Evolutionary conservation across 768 basidiomycete species (phyloP), one percentile per base, ranked within the genome.

Genomic region (Phylloporus rhodoxanthus): DNA sequence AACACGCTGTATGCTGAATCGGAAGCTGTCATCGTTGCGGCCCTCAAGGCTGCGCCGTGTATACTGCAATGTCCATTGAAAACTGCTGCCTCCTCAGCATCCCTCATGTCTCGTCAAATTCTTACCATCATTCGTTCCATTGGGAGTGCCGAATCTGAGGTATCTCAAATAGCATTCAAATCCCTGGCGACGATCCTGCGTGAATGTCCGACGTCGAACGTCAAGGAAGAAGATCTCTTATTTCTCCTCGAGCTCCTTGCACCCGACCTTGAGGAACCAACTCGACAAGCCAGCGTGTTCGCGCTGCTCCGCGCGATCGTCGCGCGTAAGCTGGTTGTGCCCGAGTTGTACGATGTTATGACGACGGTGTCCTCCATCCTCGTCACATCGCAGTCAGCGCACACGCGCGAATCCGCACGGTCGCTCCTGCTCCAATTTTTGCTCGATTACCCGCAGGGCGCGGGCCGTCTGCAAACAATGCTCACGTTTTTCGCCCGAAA

Each of bases 291-390:
- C 4, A 77, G 91, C 8, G 86, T 90, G 8, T 98, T 99, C 65
- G 72, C 87, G 1, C 79, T 98, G 58, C 79, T 99, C 14, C 85
- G 91, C 9, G 87, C 93, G 21, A 91, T 98, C 57, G 84, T 98
- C 14, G 78, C 85, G 5, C 82, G 94, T 28, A 91, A 89, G 62
- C 88, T 98, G 54, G 84, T 98, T 28, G 90, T 95, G 0, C 91
- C 91, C 0, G 96, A 98, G 68, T 86, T 99, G 44, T 99, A 99
- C 70, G 94, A 98, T 66, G 70, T 94, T 30, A 97, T 99, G 94
- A 90, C 91, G 52, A 83, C 84, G 51, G 84, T 97, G 19, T 84
- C 91, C 3, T 85, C 91, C 56, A 81, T 95, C 57, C 84, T 96
- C 76, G 91, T 99, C 34, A 94, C 92, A 11, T 93, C 80, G 57